Conservation (phyloP, 768 basidiomycete species). For the Russula olivacea region DNA sequence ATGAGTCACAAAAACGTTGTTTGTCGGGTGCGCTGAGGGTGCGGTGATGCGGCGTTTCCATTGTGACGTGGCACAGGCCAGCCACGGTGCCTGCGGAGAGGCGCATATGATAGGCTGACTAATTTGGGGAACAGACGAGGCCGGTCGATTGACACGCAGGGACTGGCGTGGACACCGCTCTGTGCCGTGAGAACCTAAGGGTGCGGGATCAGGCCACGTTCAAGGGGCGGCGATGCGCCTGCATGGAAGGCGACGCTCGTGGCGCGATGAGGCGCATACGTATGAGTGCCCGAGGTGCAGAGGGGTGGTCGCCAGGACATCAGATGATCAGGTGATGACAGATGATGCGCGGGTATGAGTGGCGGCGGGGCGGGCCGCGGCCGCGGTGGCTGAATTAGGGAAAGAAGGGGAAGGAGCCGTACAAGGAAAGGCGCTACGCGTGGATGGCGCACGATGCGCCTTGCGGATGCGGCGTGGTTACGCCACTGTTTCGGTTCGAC, state of each 20-base stretch:
- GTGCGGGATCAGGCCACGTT: constrained; percentile 6
- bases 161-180: background rate
- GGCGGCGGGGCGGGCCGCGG: constrained; percentile 21
- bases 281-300: constrained; percentile 13
- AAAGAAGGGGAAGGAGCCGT: constrained; percentile 15
- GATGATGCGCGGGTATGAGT: constrained; percentile 14
- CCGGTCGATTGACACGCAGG: constrained; percentile 14
- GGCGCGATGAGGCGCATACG: constrained; percentile 16
- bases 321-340: constrained; percentile 20
- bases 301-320: constrained; percentile 18
- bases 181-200: constrained; percentile 3
- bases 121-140: constrained; percentile 2
- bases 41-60: constrained; percentile 22
- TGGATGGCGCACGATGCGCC: constrained; percentile 24
- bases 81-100: constrained; percentile 15
- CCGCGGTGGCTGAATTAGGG: constrained; percentile 16
- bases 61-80: constrained; percentile 20
- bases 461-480: constrained; percentile 24
- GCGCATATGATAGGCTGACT: constrained; percentile 4
- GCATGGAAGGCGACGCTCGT: constrained; percentile 21
- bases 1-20: constrained; percentile 19
- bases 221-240: constrained; percentile 16
- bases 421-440: constrained; percentile 20
- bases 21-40: constrained; percentile 22
- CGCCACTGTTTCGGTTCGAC: constrained; percentile 22